A percentile compares a stretch with the other conserved stretches of the same genome.
Evolutionary conservation across 2,329 filamentous ascomycete species (phyloP).

Genomic region (Herpotrichia juniperi): DNA sequence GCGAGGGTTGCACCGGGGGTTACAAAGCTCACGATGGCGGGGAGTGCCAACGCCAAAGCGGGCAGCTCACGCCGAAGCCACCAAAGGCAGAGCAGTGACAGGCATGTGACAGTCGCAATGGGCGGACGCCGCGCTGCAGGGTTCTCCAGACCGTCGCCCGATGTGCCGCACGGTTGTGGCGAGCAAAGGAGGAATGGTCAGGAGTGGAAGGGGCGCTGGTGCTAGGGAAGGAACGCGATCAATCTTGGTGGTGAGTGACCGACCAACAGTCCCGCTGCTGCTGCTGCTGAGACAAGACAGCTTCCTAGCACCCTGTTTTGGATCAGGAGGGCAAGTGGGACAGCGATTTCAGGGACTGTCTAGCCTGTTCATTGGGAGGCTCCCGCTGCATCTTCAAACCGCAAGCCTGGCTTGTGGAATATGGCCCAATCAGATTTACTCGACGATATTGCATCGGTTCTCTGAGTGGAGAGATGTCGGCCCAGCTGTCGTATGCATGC

Average conservation of each 20-base stretch:
- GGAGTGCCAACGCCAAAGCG: neutral
- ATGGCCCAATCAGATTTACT: conserved; percentile 29
- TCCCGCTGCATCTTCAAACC: conserved; percentile 17
- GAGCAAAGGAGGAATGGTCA: conserved; percentile 26
- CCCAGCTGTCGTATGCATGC: neutral
- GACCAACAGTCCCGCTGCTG: conserved; percentile 5
- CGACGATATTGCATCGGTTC: conserved; percentile 18
- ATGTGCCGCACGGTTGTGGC: conserved; percentile 37
- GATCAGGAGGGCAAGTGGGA: conserved; percentile 25
- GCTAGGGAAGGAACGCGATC: conserved; percentile 30
- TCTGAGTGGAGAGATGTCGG: neutral
- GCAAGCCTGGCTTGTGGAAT: conserved; percentile 23
- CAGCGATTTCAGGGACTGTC: conserved; percentile 14
- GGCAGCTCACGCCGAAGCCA: conserved; percentile 6
- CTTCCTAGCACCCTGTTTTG: neutral
- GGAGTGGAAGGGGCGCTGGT: conserved; percentile 29
- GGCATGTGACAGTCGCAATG: conserved; percentile 26
- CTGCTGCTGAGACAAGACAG: conserved; percentile 7
- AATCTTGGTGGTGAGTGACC: conserved; percentile 18
- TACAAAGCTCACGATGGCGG: neutral
- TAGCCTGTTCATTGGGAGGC: conserved; percentile 21
- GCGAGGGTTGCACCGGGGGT: neutral
- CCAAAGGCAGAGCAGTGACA: conserved; percentile 12
- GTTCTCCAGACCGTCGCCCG: conserved; percentile 33
- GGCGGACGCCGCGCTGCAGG: conserved; percentile 17